These are phyloP conservation scores for Aureobasidium sp. DNA, from an alignment of 2,329 filamentous ascomycete species.

Conservation along the genomic window DNA sequence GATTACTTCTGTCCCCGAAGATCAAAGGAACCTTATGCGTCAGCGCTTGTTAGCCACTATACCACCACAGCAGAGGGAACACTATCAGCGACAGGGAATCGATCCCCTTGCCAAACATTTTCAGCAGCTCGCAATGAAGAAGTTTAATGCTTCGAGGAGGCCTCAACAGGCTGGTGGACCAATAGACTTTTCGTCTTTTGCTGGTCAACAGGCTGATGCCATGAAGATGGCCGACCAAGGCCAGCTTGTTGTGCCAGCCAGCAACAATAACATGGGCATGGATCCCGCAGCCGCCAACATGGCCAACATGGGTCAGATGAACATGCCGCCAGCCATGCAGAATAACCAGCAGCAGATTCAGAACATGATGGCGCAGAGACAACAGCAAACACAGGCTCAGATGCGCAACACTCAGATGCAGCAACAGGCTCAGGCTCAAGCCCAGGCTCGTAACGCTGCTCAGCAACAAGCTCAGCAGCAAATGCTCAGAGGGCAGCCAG, in stretches of 20 bases:
- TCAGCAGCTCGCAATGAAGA: slow-evolving; percentile 13
- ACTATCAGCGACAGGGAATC: slow-evolving; percentile 37
- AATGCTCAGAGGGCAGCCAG: slow-evolving; percentile 40
- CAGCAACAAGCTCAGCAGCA: slow-evolving; percentile 39
- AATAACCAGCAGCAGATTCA: slow-evolving; percentile 28
- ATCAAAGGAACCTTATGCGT: slow-evolving; percentile 43
- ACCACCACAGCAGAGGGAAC: slow-evolving; percentile 42
- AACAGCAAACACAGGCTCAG: slow-evolving; percentile 27
- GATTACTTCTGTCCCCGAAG: slow-evolving; percentile 36
- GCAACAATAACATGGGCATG: slow-evolving; percentile 37
- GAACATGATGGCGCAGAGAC: slow-evolving; percentile 25
- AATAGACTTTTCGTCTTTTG: slow-evolving; percentile 48
- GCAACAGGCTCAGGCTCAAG: slow-evolving; percentile 32
- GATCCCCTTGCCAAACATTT: slow-evolving; percentile 37
- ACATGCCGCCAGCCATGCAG: slow-evolving; percentile 36
- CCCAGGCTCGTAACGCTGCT: slow-evolving; percentile 28
- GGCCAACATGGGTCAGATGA: slow-evolving; percentile 18
- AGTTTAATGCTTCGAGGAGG: slow-evolving; percentile 17
- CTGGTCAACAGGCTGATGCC: slow-evolving; percentile 56
- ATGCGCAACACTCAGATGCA: slow-evolving; percentile 29
- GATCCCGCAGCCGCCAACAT: slow-evolving; percentile 19
- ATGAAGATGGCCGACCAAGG: slow-evolving; percentile 54
- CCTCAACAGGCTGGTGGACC: slow-evolving; percentile 32
- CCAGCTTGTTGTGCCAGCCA: slow-evolving; percentile 57
- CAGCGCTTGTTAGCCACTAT: slow-evolving; percentile 37